Evolutionary conservation across 2,329 filamentous ascomycete genomes (phyloP).

Genomic region (Ophiostoma australiae): DNA sequence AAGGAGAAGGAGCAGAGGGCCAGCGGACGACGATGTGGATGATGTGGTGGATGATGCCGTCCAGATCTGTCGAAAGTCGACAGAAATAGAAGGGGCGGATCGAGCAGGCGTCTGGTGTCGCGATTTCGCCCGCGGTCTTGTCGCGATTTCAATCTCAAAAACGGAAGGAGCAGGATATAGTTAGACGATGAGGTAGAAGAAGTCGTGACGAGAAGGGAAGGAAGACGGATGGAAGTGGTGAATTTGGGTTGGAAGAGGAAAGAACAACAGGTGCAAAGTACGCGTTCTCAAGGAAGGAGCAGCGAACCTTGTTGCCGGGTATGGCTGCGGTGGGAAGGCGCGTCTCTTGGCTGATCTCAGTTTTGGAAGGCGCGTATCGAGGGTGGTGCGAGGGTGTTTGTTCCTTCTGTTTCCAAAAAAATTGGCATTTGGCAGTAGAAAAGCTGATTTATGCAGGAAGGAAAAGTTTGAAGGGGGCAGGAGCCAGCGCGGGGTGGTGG

Average conservation of each 20-base stretch:
- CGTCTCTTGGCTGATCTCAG: neutral
- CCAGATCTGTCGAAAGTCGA: neutral
- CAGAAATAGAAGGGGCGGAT: neutral
- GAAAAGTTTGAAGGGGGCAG: neutral
- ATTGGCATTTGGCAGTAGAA: neutral
- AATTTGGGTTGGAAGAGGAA: neutral
- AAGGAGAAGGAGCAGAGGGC: conserved; percentile 12
- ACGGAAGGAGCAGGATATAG: conserved; percentile 1
- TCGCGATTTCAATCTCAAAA: neutral
- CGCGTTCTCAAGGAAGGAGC: neutral
- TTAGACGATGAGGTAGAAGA: neutral
- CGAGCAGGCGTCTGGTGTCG: neutral
- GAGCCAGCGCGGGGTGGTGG: neutral
- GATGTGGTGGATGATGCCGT: neutral
- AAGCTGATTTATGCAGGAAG: neutral
- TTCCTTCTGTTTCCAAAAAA: neutral
- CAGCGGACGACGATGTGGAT: neutral
- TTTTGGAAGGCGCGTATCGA: neutral
- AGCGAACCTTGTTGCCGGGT: neutral
- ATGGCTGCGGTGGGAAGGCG: conserved; percentile 1
- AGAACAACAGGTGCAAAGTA: neutral
- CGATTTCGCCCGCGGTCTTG: neutral
- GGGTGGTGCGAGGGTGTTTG: neutral
- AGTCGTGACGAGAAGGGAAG: neutral
- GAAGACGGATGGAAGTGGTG: neutral